Base-by-base conservation (phyloP, 2,329 filamentous ascomycete species). In the Alternaria triticimaculans region DNA sequence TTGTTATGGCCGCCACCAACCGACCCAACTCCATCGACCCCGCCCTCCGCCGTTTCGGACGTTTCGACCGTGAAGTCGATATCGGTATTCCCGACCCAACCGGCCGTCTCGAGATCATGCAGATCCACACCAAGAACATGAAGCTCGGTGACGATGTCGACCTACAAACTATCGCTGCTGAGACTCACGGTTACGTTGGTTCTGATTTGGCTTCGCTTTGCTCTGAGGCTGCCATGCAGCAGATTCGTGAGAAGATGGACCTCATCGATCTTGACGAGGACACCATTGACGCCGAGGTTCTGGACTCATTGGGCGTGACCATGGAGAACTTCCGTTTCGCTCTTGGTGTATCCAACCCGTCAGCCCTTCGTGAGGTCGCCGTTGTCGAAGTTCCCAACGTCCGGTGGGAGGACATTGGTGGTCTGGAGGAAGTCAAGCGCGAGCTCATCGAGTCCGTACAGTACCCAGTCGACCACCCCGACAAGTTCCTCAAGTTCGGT, bases 101-200 rank as follows among this genome's bases (percentile, higher is more conserved):
- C 75, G 96, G 96, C 69, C 96, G 96, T 88, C 92, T 99, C 41
- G 96, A 99, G 87, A 98, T 99, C 78, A 90, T 99, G 65, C 93
- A 97, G 83, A 99, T 99, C 73, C 96, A 99, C 88, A 99, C 96
- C 83, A 99, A 99, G 91, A 99, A 99, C 89, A 99, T 99, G 96
- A 99, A 99, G 87, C 89, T 99, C 66, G 94, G 84, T 64, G 96
- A 98, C 62, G 96, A 98, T 75, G 96, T 99, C 66, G 96, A 99
- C 77, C 89, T 99, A 48, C 95, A 97, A 86, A 91, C 94, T 77
- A 97, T 99, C 77, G 96, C 96, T 58, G 89, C 96, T 28, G 96
- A 99, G 86, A 99, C 96, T 50, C 96, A 99, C 86, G 96, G 96
- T 85, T 99, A 98, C 76, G 96, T 99, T 71, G 96, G 96, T 86